Conservation (phyloP, 345 rosid species). For the Salix caprea region DNA sequence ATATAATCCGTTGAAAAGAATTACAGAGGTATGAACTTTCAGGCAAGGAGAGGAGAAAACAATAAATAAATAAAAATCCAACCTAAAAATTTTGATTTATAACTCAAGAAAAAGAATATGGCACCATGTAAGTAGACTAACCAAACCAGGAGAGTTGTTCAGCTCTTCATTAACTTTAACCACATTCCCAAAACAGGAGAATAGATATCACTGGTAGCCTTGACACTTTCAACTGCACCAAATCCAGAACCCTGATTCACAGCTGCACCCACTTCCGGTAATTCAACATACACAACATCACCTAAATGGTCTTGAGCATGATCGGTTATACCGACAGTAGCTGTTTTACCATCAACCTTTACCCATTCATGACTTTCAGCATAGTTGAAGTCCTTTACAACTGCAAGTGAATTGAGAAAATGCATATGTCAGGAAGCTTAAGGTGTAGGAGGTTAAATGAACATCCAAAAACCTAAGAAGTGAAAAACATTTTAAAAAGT, state of each 20-base stretch:
- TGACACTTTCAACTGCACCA: slow-evolving; percentile 98
- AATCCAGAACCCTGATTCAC: slow-evolving; percentile 70
- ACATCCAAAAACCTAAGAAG: background rate
- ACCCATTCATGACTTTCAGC: slow-evolving; percentile 93
- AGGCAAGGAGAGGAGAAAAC: background rate
- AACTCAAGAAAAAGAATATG: background rate
- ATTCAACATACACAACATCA: slow-evolving; percentile 89
- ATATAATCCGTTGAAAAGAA: background rate
- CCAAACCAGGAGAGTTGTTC: slow-evolving; percentile 63
- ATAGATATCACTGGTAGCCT: slow-evolving; percentile 91
- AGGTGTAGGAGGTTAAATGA: background rate
- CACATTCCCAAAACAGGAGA: slow-evolving; percentile 89
- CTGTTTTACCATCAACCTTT: slow-evolving; percentile 68
- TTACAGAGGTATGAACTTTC: background rate
- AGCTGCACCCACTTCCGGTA: slow-evolving; percentile 67
- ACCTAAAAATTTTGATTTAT: background rate
- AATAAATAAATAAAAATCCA: background rate
- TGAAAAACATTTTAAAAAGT: background rate
- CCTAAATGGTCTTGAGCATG: slow-evolving; percentile 98
- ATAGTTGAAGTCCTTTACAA: slow-evolving; percentile 78
- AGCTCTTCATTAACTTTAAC: slow-evolving; percentile 69
- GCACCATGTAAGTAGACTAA: slow-evolving; percentile 36
- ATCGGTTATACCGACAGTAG: slow-evolving; percentile 86
- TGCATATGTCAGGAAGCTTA: background rate
- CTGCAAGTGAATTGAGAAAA: slow-evolving; percentile 30